Evolutionary conservation across 2,329 filamentous ascomycete genomes (phyloP).

Genomic region (Fusarium scirpi): DNA sequence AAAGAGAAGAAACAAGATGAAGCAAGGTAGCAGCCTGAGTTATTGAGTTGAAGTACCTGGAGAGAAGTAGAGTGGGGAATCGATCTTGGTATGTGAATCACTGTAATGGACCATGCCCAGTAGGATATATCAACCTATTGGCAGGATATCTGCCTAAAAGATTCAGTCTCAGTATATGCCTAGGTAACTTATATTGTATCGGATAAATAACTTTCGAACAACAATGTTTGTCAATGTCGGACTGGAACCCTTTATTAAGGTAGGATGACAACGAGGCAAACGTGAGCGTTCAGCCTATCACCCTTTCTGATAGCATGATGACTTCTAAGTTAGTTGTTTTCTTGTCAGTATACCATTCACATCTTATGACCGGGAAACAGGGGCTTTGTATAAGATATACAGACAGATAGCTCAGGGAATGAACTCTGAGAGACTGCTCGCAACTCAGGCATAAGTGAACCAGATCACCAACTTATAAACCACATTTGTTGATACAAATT

Average conservation of each 20-base stretch:
- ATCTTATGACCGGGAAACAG: background rate
- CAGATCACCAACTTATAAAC: background rate
- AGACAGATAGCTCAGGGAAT: background rate
- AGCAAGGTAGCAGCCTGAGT: too few species aligned
- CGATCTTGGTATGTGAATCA: background rate
- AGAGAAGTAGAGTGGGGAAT: background rate
- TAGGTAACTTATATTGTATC: background rate
- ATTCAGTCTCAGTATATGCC: background rate
- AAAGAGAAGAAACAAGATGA: too few species aligned
- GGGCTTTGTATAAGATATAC: background rate
- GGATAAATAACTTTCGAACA: background rate
- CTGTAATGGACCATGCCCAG: too few species aligned
- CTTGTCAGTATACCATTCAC: background rate
- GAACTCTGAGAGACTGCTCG: background rate
- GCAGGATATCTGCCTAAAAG: background rate
- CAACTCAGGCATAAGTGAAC: background rate
- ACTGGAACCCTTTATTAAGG: background rate
- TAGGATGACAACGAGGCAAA: background rate
- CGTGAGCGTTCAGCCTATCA: too few species aligned
- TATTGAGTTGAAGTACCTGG: too few species aligned
- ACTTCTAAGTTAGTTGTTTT: background rate
- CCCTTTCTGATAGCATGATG: too few species aligned
- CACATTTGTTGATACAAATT: accelerated
- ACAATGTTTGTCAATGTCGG: background rate
- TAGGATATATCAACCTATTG: too few species aligned